These are phyloP conservation scores for Penicillium sp. DNA, from an alignment of 2,329 filamentous ascomycete species.

Conservation along the genomic window DNA sequence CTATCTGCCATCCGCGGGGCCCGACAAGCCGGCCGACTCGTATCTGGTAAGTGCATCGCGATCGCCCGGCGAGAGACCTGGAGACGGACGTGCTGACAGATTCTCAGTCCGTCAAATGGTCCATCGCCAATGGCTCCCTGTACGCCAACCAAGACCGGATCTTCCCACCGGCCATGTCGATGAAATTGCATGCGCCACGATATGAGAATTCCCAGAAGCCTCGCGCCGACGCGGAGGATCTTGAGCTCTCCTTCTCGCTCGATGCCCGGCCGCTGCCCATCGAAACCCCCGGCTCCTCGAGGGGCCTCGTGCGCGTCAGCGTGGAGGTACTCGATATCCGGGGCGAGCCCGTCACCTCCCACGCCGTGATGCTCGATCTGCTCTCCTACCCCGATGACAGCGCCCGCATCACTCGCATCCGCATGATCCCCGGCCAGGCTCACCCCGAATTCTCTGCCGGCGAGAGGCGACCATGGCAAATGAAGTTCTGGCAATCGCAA, in stretches of 20 bases:
- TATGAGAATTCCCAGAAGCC: constrained; percentile 13
- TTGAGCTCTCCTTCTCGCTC: constrained; percentile 25
- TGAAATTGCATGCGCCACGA: constrained; percentile 28
- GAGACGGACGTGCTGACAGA: neutral
- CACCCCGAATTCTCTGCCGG: neutral
- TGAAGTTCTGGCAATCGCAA: constrained; percentile 26
- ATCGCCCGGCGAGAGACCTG: neutral
- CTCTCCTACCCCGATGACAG: constrained; percentile 24
- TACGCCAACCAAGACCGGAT: constrained; percentile 30
- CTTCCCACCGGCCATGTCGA: constrained; percentile 29
- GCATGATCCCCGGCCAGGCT: constrained; percentile 20
- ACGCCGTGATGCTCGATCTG: constrained; percentile 31
- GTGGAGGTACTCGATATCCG: constrained; percentile 25
- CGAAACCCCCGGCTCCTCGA: constrained; percentile 12
- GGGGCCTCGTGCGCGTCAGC: constrained; percentile 23
- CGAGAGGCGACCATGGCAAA: constrained; percentile 18
- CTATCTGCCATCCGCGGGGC: constrained; percentile 13
- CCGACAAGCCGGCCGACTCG: constrained; percentile 7
- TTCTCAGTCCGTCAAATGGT: constrained; percentile 30
- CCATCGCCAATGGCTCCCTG: constrained; percentile 28
- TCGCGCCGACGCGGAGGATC: constrained; percentile 7
- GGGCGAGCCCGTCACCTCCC: constrained; percentile 26
- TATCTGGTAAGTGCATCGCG: constrained; percentile 14
- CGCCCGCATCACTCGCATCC: constrained; percentile 29
- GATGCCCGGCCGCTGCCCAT: constrained; percentile 24